A percentile compares a stretch with the other conserved stretches of the same genome.
These are phyloP conservation scores for Eimeria maxima DNA, from an alignment of 169 alveolate genomes.

Conservation along the genomic window DNA sequence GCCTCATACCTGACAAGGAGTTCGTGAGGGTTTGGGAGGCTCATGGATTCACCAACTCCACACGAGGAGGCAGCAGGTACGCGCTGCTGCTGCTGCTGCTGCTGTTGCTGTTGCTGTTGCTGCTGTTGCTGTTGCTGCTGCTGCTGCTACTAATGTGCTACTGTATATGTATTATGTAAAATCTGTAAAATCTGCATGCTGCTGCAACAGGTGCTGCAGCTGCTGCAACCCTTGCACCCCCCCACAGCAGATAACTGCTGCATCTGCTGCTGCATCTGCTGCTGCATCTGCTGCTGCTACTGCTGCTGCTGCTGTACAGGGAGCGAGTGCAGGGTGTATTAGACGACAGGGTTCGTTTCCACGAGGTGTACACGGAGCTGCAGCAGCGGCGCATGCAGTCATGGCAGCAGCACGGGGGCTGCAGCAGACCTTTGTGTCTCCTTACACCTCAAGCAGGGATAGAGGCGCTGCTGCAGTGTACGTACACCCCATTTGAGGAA, in stretches of 20 bases:
- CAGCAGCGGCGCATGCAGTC: constrained; percentile 17
- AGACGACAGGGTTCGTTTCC: background rate
- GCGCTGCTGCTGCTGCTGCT: constrained; percentile 10
- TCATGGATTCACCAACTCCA: constrained; percentile 55
- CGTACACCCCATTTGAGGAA: background rate
- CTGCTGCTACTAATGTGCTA: too few species aligned
- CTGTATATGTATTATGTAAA: too few species aligned
- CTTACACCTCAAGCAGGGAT: constrained; percentile 18
- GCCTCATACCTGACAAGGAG: constrained; percentile 34
- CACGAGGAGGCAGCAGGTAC: constrained; percentile 66
- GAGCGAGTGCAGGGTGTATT: constrained; percentile 37
- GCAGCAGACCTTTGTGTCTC: constrained; percentile 31
- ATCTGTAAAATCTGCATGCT: too few species aligned
- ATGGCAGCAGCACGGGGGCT: constrained; percentile 62
- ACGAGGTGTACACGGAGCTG: constrained; percentile 34
- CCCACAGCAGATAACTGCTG: too few species aligned
- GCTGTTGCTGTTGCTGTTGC: too few species aligned
- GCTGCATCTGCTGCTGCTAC: background rate
- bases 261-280: too few species aligned
- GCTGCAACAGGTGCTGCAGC: too few species aligned
- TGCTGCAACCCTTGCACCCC: too few species aligned
- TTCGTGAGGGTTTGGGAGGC: constrained; percentile 52
- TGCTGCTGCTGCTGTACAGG: constrained; percentile 15
- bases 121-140: background rate
- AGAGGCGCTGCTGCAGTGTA: constrained; percentile 13